These are phyloP conservation scores for Colletotrichum tropicicola DNA, from an alignment of 2,329 filamentous ascomycete species.

Conservation along the genomic window DNA sequence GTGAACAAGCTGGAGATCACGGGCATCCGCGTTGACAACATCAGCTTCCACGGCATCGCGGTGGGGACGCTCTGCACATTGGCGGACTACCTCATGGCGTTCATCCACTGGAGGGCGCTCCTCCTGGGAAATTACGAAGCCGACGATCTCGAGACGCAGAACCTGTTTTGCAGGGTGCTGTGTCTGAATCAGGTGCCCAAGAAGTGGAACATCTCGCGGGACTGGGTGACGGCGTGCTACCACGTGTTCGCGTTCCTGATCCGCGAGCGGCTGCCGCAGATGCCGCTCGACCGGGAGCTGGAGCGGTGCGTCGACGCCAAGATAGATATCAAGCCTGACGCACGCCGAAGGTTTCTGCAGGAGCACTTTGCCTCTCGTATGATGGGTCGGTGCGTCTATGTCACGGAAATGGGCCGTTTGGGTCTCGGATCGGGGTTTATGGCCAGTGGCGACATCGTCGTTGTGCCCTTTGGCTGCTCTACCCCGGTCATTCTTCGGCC, in stretches of 20 bases:
- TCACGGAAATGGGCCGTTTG: slow-evolving; percentile 34
- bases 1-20: slow-evolving; percentile 39
- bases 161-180: slow-evolving; percentile 41
- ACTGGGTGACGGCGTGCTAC: slow-evolving; percentile 35
- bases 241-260: slow-evolving; percentile 33
- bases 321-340: neutral
- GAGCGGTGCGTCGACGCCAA: slow-evolving; percentile 6
- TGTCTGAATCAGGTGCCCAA: slow-evolving; percentile 36
- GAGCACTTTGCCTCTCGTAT: slow-evolving; percentile 29
- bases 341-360: slow-evolving; percentile 29
- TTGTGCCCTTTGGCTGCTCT: slow-evolving; percentile 44
- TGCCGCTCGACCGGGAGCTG: slow-evolving; percentile 30
- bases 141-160: slow-evolving; percentile 23
- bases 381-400: slow-evolving; percentile 37
- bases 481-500: slow-evolving; percentile 43
- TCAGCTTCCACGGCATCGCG: slow-evolving; percentile 35
- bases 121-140: slow-evolving; percentile 30
- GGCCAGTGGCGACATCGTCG: slow-evolving; percentile 38
- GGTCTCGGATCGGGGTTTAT: slow-evolving; percentile 44
- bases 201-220: slow-evolving; percentile 16
- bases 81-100: slow-evolving; percentile 45
- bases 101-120: slow-evolving; percentile 43
- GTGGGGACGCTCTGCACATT: slow-evolving; percentile 38
- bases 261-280: slow-evolving; percentile 29
- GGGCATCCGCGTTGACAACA: slow-evolving; percentile 37